Evolutionary conservation across 106 monocot genomes (phyloP), one percentile per base, ranked within the genome.

Genomic region (Allium cepa): DNA sequence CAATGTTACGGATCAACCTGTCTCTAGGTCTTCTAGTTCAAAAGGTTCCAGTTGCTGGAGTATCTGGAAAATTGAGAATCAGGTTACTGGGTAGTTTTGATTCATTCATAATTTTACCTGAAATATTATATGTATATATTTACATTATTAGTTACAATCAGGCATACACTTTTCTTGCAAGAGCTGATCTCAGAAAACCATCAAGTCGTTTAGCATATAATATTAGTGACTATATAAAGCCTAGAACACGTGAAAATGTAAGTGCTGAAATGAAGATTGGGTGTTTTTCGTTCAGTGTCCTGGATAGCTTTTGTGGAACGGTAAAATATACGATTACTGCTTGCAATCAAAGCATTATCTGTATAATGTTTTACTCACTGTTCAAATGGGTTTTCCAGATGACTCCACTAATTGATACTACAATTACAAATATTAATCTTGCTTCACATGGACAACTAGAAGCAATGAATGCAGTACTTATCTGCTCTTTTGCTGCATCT

Each of bases 61-160:
- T 70, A 86, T 97, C 59, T 97, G 97, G 97, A 92, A 87, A 92
- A 82, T 97, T 72, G 86, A 84, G 76, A 97, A 97, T 79, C 97
- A 97, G 97, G 97, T 97, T 62, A 46, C 28, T 62, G 50, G 10
- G 15, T 53, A n/a, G 12, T 56, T 18, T 10, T 12, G 1, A 11
- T 13, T 50, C 8, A 15, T 36, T 36, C 36, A 36, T 36, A 5
- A 36, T 36, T 36, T 36, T 36, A 36, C 36, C 36, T 36, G 36
- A 36, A 36, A 36, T 36, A 36, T 36, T 36, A 36, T 36, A 36
- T 36, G 1, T 64, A 53, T 26, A 47, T 48, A 10, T 47, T 64
- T 61, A 16, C 10, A 2, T 57, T 47, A 49, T 45, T 28, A 46
- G 57, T 53, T 55, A 69, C 57, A 68, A 47, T 10, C 74, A 97